Percentiles rank a stretch among this genome's conserved stretches.
These are phyloP conservation scores for Penicillium sp. DNA, from an alignment of 2,329 filamentous ascomycete genomes.

Conservation along the genomic window DNA sequence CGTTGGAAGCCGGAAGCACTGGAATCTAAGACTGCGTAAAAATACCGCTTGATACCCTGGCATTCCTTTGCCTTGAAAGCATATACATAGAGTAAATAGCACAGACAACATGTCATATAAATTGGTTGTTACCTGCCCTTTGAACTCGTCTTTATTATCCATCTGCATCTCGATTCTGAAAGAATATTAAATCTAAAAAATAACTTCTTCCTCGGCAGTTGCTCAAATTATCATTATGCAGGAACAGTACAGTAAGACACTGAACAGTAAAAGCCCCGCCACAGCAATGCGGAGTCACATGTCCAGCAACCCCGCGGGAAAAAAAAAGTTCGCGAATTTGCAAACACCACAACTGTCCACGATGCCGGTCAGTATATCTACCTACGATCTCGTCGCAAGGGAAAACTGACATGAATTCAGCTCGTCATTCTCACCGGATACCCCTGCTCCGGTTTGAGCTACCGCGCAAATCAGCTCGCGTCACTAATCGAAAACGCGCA, in stretches of 20 bases:
- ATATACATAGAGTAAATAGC: neutral
- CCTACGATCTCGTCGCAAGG: neutral
- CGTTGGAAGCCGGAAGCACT: slow-evolving; percentile 61
- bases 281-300: slow-evolving; percentile 28
- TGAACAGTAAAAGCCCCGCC: neutral
- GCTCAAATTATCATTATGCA: neutral
- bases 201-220: neutral
- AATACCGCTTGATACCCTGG: slow-evolving; percentile 20
- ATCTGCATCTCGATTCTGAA: neutral
- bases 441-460: slow-evolving; percentile 67
- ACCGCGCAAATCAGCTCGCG: slow-evolving; percentile 64
- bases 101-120: neutral
- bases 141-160: neutral
- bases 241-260: neutral
- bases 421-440: slow-evolving; percentile 68
- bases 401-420: slow-evolving; percentile 41
- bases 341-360: slow-evolving; percentile 23
- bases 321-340: slow-evolving; percentile 27
- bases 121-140: neutral
- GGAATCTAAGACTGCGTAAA: slow-evolving; percentile 20
- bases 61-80: neutral
- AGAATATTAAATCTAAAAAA: neutral
- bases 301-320: slow-evolving; percentile 26
- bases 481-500: slow-evolving; percentile 56
- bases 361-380: slow-evolving; percentile 37